Evolutionary conservation across 768 basidiomycete species (phyloP), one percentile per base, ranked within the genome.

Genomic region (Phaffia australis): DNA sequence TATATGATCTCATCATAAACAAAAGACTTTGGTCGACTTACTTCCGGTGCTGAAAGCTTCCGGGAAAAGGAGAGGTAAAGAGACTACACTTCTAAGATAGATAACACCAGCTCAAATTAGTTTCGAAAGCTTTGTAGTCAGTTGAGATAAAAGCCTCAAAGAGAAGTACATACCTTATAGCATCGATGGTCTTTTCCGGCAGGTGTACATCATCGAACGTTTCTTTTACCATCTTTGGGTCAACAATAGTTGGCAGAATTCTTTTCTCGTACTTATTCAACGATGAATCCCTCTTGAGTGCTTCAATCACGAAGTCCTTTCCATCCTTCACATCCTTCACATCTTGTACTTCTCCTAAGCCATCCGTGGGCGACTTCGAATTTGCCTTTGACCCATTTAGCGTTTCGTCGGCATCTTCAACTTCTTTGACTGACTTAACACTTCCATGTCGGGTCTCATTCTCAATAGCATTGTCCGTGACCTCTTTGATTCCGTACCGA

Each of bases 121-220:
- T 32, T 7, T 23, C 56, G 19, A 42, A 42, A 42, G 11, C 35
- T 42, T 42, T 4, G 11, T 42, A 42, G n/a, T n/a, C n/a, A n/a
- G n/a, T n/a, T 42, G 11, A 11, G 11, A 42, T 42, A 11, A 42
- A 42, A 11, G 11, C 35, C 35, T 5, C 11, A 42, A 18, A 19
- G n/a, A 16, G 29, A 4, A 6, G 30, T 11, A 23, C 84, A 0
- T 89, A 92, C 71, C 93, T 83, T 52, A 97, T 85, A 27, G 89
- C 87, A 75, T 97, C 92, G 57, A 94, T 87, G 0, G 91, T 94
- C 74, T 87, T 85, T 21, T 83, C 76, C 14, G 92, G 91, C 52
- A 97, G 81, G 75, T 93, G 89, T 29, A 95, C 91, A 70, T 92
- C 87, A 60, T 80, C 80, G 71, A 72, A 63, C 14, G 49, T 46